These are phyloP conservation scores for Collariella sp. DNA, from an alignment of 495 filamentous ascomycete genomes.

Conservation along the genomic window DNA sequence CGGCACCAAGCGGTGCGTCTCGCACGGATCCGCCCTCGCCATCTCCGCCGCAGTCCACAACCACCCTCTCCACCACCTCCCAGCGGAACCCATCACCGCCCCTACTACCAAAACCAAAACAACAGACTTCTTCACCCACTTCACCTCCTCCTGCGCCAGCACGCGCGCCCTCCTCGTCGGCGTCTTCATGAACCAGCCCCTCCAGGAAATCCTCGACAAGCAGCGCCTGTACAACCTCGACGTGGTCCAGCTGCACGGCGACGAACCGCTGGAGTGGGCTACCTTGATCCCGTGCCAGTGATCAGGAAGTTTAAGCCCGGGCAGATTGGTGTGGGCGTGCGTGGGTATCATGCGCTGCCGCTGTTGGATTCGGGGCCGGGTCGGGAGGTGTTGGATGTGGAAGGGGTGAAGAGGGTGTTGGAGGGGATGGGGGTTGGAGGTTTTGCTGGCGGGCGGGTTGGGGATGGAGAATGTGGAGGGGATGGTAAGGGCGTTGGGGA, in stretches of 20 bases:
- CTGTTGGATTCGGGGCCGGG: constrained; percentile 81
- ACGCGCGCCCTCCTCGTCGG: constrained; percentile 73
- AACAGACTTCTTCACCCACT: constrained; percentile 39
- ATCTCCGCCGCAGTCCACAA: constrained; percentile 71
- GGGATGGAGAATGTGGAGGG: constrained; percentile 63
- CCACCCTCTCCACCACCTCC: constrained; percentile 45
- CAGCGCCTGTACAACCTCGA: constrained; percentile 74
- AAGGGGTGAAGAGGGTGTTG: constrained; percentile 53
- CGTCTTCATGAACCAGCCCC: constrained; percentile 86
- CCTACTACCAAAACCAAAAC: constrained; percentile 28
- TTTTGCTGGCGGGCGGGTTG: constrained; percentile 79
- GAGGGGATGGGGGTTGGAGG: constrained; percentile 50
- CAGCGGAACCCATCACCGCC: constrained; percentile 4
- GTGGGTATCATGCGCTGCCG: constrained; percentile 75
- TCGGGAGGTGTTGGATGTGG: constrained; percentile 69
- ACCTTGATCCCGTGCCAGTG: constrained; percentile 80
- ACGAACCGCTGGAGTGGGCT: constrained; percentile 89
- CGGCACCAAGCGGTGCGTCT: constrained; percentile 69
- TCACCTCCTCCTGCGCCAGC: constrained; percentile 28
- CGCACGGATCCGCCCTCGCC: constrained; percentile 61
- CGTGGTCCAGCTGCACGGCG: constrained; percentile 83
- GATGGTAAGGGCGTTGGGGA: constrained; percentile 49
- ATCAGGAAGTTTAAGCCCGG: constrained; percentile 70
- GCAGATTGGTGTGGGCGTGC: constrained; percentile 57
- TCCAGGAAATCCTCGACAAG: constrained; percentile 68